A percentile compares a stretch with the other conserved stretches of the same genome.
Conservation (phyloP, 116 monocot species). For the Zostera marina region DNA sequence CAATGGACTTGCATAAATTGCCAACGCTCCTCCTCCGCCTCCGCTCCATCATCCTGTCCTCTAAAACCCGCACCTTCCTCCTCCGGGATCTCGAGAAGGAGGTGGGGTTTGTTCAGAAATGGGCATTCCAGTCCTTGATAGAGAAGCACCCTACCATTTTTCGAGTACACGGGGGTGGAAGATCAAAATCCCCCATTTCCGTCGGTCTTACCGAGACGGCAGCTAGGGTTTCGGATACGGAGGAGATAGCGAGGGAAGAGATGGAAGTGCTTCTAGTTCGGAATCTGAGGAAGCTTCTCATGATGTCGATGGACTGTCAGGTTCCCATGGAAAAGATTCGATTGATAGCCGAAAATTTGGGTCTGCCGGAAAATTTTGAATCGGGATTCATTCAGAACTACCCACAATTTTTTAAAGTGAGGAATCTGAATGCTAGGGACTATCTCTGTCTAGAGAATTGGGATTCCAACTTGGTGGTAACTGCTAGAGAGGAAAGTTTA, state of each 20-base stretch:
- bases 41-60: conserved; percentile 30
- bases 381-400: conserved; percentile 31
- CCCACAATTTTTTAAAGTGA: conserved; percentile 42
- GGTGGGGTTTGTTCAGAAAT: conserved; percentile 77
- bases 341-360: conserved; percentile 43
- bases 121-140: conserved; percentile 64
- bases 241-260: conserved; percentile 23
- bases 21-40: conserved; percentile 61
- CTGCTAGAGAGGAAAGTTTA: conserved; percentile 29
- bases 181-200: conserved; percentile 31
- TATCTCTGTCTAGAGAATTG: conserved; percentile 74
- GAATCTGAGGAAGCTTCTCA: conserved; percentile 59
- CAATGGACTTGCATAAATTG: conserved; percentile 72
- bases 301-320: conserved; percentile 85
- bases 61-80: conserved; percentile 32
- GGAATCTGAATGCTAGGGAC: conserved; percentile 24
- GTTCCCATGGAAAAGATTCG: conserved; percentile 65
- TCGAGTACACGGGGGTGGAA: conserved; percentile 51
- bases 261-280: conserved; percentile 76
- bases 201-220: conserved; percentile 53
- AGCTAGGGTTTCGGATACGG: conserved; percentile 25
- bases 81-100: conserved; percentile 91
- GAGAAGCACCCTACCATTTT: conserved; percentile 59
- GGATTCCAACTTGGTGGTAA: conserved; percentile 71
- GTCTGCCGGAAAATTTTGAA: conserved; percentile 45